Base-by-base conservation (phyloP, 345 rosid species). In the Moricandia arvensis region DNA sequence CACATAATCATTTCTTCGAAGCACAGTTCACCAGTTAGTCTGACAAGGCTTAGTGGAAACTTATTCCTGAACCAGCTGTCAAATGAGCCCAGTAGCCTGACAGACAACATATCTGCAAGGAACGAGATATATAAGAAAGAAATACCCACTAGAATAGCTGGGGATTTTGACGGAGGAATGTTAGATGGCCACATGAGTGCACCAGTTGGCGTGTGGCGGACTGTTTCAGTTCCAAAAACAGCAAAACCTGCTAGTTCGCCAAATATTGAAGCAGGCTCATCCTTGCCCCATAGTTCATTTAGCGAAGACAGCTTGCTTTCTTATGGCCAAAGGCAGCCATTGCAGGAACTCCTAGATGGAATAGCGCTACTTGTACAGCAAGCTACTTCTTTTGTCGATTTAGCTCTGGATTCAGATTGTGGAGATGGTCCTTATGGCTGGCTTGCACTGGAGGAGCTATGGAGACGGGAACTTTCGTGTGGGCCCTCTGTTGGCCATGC, bases 371-470 rank as follows among this genome's bases (percentile, higher is more conserved):
- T 95, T 64, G 96, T 95, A 68, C 99, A 95, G 75, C 99, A 95
- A 85, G 96, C 96, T 82, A 91, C 99, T 67, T 89, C 99, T 65
- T 90, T 90, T 53, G 99, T 95, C 72, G 99, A 95, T 83, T 82
- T 93, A 76, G 86, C 98, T 8, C 59, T 95, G 79, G 99, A 95
- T 89, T 87, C 91, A 55, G 98, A 89, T 69, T 88, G 93, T 51
- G 88, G 93, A 21, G 99, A 95, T 86, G 93, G 98, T 73, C 97
- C 98, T 61, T 95, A 83, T 76, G 93, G 96, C 59, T 93, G 93
- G 99, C 99, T 95, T 82, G 98, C 99, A 80, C 82, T 93, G 73
- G 96, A 95, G 83, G 99, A 95, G 74, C 89, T 90, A 49, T 89
- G 98, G 97, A 88, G 98, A 83, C 93, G 88, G 55, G 99, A 86